phyloP scores from a whole-genome alignment of 495 filamentous ascomycete genomes.

The Penicillium canescens region DNA sequence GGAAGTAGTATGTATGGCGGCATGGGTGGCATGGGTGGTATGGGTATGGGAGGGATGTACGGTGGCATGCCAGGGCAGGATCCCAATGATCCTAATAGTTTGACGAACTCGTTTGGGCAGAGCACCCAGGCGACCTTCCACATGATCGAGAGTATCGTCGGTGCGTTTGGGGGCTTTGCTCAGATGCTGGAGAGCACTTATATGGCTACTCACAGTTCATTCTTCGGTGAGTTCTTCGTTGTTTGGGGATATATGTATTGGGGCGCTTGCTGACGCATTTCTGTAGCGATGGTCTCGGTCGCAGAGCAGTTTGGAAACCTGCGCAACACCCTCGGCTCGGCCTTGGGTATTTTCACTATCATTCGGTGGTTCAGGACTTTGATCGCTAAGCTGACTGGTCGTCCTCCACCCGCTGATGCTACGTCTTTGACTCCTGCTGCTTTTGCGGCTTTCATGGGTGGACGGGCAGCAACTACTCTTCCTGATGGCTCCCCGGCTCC shows the following conservation, averaged over 20 bases:
- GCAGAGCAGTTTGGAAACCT: slow-evolving; percentile 96
- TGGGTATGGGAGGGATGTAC: slow-evolving; percentile 58
- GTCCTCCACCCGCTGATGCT: slow-evolving; percentile 83
- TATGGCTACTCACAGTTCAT: slow-evolving; percentile 99
- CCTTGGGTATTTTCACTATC: slow-evolving; percentile 92
- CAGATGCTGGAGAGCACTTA: slow-evolving; percentile 99
- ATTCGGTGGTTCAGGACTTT: slow-evolving; percentile 91
- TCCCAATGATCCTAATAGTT: slow-evolving; percentile 88
- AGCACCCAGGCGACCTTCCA: slow-evolving; percentile 98
- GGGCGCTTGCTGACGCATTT: slow-evolving; percentile 11
- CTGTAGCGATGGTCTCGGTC: slow-evolving; percentile 93
- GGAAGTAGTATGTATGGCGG: slow-evolving; percentile 61
- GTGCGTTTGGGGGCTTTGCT: slow-evolving; percentile 93
- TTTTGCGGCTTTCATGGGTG: slow-evolving; percentile 80
- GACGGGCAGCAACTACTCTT: slow-evolving; percentile 43
- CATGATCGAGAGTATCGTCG: slow-evolving; percentile 97
- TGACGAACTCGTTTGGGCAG: slow-evolving; percentile 86
- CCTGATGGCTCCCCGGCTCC: slow-evolving; percentile 58
- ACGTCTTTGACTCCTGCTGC: slow-evolving; percentile 82
- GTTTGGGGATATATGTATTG: not conserved
- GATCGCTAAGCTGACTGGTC: slow-evolving; percentile 91
- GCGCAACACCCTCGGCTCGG: slow-evolving; percentile 90
- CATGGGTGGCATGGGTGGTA: slow-evolving; percentile 27
- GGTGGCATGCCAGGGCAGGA: slow-evolving; percentile 57
- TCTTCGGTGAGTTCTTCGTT: slow-evolving; percentile 75